phyloP scores from a whole-genome alignment of 345 rosid species.

The Excoecaria cochinchinensis region DNA sequence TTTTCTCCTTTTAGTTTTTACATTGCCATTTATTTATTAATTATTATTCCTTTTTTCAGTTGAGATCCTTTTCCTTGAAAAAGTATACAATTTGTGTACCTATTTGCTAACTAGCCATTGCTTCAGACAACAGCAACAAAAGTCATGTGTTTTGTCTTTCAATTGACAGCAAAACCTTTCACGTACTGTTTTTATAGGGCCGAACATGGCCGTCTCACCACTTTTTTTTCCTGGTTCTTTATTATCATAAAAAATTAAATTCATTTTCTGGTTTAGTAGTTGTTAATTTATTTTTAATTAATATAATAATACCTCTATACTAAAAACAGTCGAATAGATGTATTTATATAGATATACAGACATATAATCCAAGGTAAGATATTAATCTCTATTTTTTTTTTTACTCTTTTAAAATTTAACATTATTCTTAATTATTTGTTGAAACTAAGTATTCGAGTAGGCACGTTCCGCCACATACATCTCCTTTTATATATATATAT shows the following conservation, averaged over 20 bases:
- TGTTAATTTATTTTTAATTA: too few relatives aligned
- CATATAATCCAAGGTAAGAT: too few relatives aligned
- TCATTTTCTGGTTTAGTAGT: background rate
- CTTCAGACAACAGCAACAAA: constrained; percentile 14
- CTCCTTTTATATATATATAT: too few relatives aligned
- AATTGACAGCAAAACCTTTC: background rate
- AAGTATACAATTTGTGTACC: background rate
- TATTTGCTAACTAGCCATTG: constrained; percentile 13
- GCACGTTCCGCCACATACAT: too few relatives aligned
- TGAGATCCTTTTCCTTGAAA: background rate
- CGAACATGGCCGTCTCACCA: background rate
- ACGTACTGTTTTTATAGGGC: background rate
- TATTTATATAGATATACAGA: too few relatives aligned
- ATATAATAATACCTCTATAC: too few relatives aligned
- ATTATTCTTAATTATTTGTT: too few relatives aligned
- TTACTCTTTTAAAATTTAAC: too few relatives aligned
- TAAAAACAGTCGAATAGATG: too few relatives aligned
- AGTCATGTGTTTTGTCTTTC: background rate
- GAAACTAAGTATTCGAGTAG: too few relatives aligned
- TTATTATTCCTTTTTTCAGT: background rate
- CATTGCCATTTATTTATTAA: background rate
- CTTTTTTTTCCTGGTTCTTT: background rate
- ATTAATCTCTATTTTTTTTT: too few relatives aligned
- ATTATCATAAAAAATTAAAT: background rate
- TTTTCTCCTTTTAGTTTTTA: constrained; percentile 16